phyloP scores from a whole-genome alignment of 75 land plant genomes.

The Pinus taeda region DNA sequence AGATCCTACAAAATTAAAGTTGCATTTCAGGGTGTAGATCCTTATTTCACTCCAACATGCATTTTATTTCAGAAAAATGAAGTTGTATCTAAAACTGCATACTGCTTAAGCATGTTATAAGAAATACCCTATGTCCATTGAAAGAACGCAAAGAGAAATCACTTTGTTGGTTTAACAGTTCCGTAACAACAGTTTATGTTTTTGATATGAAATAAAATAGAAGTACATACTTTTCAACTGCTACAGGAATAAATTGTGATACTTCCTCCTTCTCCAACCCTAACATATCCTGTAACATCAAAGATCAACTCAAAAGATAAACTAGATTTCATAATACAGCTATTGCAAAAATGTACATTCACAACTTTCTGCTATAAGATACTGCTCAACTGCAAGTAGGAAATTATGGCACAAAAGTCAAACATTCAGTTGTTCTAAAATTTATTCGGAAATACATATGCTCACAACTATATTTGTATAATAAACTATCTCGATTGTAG shows the following conservation, averaged over 20 bases:
- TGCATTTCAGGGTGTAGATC: not conserved
- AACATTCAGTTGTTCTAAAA: no score
- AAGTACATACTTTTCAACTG: conserved; percentile 49
- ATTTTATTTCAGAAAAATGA: not conserved
- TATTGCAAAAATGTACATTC: not conserved
- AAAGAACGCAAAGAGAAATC: not conserved
- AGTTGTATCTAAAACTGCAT: not conserved
- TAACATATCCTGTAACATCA: conserved; percentile 52
- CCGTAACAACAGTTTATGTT: not conserved
- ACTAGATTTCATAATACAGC: not conserved
- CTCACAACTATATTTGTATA: no score
- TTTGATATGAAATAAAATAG: not conserved
- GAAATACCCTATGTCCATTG: not conserved
- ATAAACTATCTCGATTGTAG: not conserved
- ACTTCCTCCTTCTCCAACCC: conserved; percentile 53
- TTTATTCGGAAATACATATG: no score
- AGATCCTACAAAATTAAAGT: not conserved
- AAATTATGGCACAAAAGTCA: no score
- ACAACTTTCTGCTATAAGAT: not conserved
- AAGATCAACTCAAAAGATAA: no score
- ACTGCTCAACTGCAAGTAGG: no score
- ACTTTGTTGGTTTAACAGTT: no score
- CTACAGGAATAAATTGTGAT: conserved; percentile 44
- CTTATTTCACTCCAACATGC: not conserved
- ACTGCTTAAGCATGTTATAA: not conserved